A percentile compares a stretch with the other conserved stretches of the same genome.
Conservation (phyloP, 1,139 yeast species). For the Blastobotrys apis region DNA sequence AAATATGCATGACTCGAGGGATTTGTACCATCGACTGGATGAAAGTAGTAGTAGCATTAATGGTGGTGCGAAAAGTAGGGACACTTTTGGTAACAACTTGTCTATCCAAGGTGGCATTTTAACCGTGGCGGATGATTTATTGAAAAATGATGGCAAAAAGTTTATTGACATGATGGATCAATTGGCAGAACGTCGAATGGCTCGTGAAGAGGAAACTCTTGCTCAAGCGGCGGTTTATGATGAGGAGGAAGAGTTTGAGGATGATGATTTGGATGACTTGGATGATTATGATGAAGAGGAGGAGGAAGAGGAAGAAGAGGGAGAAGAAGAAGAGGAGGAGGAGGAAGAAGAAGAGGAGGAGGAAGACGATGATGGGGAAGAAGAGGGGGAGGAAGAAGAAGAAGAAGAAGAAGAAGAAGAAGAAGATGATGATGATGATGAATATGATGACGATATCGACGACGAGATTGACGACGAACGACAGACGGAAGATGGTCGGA, state of each 20-base stretch:
- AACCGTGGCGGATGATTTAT: conserved; percentile 71
- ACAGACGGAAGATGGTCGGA: conserved; percentile 70
- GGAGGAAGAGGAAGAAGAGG: conserved; percentile 28
- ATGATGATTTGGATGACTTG: too few relatives aligned
- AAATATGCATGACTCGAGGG: conserved; percentile 13
- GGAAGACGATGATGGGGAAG: conserved; percentile 27
- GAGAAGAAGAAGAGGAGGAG: conserved; percentile 25
- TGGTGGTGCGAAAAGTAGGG: conserved; percentile 4
- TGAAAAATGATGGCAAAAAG: conserved; percentile 68
- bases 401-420: conserved; percentile 31
- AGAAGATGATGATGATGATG: conserved; percentile 27
- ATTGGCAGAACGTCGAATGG: conserved; percentile 55
- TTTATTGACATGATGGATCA: conserved; percentile 77
- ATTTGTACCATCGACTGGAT: conserved; percentile 4
- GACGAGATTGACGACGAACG: conserved; percentile 38
- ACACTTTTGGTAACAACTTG: conserved; percentile 34
- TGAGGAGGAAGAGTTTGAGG: conserved; percentile 38
- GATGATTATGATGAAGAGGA: conserved; percentile 37
- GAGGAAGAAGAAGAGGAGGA: conserved; percentile 27
- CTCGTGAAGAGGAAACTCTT: conserved; percentile 44
- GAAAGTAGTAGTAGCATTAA: not conserved
- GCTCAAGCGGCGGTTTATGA: conserved; percentile 35
- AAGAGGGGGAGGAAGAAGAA: conserved; percentile 29
- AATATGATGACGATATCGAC: conserved; percentile 35
- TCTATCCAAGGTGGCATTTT: conserved; percentile 45